Conservation (phyloP, 1,139 yeast genomes). For the Saccharomyces hybrid region DNA sequence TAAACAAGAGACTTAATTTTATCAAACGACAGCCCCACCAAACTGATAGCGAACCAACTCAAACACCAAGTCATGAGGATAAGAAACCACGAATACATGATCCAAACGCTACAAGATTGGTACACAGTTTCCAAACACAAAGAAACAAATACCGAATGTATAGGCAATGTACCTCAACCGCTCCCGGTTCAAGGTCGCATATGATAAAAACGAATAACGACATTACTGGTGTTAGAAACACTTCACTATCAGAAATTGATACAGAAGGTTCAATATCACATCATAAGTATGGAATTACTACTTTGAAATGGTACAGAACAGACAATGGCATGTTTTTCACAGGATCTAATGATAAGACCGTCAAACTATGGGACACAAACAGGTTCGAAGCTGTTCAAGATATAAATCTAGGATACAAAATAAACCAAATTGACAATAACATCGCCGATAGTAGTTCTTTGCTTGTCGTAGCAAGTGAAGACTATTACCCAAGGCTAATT, state of each 20-base stretch:
- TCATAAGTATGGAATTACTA: slow-evolving; percentile 69
- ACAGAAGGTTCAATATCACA: slow-evolving; percentile 3
- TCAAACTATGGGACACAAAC: slow-evolving; percentile 79
- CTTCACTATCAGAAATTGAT: not conserved
- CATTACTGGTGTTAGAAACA: not conserved
- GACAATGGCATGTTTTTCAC: slow-evolving; percentile 84
- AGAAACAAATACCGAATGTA: slow-evolving; percentile 32
- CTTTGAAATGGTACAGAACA: slow-evolving; percentile 79
- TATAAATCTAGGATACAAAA: slow-evolving; percentile 45
- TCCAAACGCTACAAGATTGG: slow-evolving; percentile 10
- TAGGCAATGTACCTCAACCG: slow-evolving; percentile 35
- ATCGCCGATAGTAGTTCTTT: slow-evolving; percentile 43
- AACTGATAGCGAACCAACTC: not conserved
- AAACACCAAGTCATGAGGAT: not conserved
- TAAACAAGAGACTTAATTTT: slow-evolving; percentile 5
- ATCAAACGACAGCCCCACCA: slow-evolving; percentile 4
- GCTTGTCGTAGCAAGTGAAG: slow-evolving; percentile 66
- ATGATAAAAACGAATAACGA: not conserved
- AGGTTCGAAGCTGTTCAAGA: slow-evolving; percentile 52
- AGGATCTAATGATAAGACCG: slow-evolving; percentile 69
- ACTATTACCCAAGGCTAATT: slow-evolving; percentile 58
- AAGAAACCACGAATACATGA: not conserved
- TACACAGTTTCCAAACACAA: slow-evolving; percentile 23
- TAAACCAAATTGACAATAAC: slow-evolving; percentile 52
- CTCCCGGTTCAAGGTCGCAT: not conserved